Conservation (phyloP, 2,329 filamentous ascomycete genomes). For the Magnaporthiopsis incrustans region DNA sequence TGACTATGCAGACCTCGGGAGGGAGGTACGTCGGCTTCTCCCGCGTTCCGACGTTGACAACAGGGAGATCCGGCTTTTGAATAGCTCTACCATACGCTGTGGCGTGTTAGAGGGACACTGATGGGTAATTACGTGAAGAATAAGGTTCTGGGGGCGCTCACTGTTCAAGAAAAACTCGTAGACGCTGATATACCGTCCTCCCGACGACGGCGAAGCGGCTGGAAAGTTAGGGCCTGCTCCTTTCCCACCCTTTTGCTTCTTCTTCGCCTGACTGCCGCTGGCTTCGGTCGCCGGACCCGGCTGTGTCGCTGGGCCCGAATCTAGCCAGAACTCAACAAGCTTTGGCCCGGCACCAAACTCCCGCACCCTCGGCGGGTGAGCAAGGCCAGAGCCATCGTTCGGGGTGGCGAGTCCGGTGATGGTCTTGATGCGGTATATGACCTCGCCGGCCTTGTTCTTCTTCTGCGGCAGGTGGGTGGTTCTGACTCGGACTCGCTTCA, state of each 20-base stretch:
- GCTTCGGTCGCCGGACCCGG: conserved; percentile 11
- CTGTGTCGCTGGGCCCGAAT: conserved; percentile 12
- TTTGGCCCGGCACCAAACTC: conserved; percentile 36
- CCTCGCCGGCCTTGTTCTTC: conserved; percentile 21
- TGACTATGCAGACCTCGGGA: conserved; percentile 55
- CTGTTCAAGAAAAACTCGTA: conserved; percentile 35
- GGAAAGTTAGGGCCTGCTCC: not conserved
- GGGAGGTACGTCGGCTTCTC: conserved; percentile 56
- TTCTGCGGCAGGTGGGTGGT: conserved; percentile 28
- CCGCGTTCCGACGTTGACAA: conserved; percentile 58
- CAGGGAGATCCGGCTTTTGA: conserved; percentile 34
- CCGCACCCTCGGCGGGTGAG: conserved; percentile 18
- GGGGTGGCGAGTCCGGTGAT: conserved; percentile 27
- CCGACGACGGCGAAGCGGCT: too few species aligned
- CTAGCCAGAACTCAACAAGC: conserved; percentile 47
- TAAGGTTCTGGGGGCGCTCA: conserved; percentile 19
- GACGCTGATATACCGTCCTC: conserved; percentile 28
- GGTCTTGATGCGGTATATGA: conserved; percentile 28
- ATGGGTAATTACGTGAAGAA: not conserved
- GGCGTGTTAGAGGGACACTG: not conserved
- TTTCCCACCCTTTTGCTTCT: conserved; percentile 19
- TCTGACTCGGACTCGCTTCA: conserved; percentile 27
- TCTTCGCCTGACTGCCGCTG: conserved; percentile 21
- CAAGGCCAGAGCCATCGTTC: conserved; percentile 23
- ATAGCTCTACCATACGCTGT: conserved; percentile 21